Conservation (phyloP, 208 protist species). For the Entamoeba invadens region DNA sequence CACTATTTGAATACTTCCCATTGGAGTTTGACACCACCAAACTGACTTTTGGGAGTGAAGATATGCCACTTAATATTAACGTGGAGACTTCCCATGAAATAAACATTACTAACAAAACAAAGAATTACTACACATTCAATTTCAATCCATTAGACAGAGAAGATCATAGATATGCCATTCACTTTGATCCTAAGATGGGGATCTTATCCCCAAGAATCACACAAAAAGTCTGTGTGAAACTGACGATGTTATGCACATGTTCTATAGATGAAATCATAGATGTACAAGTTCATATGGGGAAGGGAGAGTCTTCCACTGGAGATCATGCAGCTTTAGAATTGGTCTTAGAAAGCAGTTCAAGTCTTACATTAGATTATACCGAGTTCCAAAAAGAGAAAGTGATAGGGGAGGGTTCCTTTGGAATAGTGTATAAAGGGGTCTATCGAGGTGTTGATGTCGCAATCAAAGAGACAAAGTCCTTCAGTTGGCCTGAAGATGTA, state of each 20-base stretch:
- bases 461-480: slow-evolving; percentile 14
- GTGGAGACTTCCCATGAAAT: neutral
- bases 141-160: neutral
- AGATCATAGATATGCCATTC: neutral
- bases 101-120: neutral
- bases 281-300: neutral
- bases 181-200: neutral
- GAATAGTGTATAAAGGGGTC: neutral
- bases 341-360: neutral
- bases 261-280: neutral
- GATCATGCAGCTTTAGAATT: neutral
- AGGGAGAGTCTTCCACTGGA: neutral
- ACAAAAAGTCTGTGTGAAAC: neutral
- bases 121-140: neutral
- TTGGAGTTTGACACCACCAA: neutral
- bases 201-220: neutral
- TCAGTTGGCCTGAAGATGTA: slow-evolving; percentile 4
- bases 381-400: neutral
- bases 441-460: slow-evolving; percentile 29
- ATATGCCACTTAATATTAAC: neutral
- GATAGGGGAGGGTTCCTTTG: slow-evolving; percentile 23
- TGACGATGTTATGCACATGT: neutral
- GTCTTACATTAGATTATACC: neutral
- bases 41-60: neutral
- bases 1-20: neutral